Percentiles rank a stretch among this genome's conserved stretches.
Evolutionary conservation across 169 alveolate genomes (phyloP).

Genomic region (Babesia gibsoni): DNA sequence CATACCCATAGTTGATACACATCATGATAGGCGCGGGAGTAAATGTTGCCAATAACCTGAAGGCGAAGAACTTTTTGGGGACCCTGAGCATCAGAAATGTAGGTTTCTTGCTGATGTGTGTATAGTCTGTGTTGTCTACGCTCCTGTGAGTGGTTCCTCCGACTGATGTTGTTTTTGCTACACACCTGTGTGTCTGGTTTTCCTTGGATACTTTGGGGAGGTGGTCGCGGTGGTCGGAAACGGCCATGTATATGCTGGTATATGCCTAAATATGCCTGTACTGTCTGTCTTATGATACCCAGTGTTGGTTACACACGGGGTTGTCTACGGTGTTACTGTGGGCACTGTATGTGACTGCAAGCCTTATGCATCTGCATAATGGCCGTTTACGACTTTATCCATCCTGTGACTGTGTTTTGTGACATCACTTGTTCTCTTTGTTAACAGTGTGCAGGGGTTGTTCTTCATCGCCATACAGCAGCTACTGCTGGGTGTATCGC

Average conservation of each 20-base stretch:
- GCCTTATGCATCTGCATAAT: too few relatives aligned
- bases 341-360: too few relatives aligned
- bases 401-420: too few relatives aligned
- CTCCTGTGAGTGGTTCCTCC: not conserved
- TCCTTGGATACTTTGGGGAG: not conserved
- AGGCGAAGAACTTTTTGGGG: conserved; percentile 63
- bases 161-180: not conserved
- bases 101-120: not conserved
- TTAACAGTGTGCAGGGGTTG: conserved; percentile 61
- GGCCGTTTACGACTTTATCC: too few relatives aligned
- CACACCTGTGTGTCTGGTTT: not conserved
- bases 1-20: not conserved
- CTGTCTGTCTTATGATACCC: too few relatives aligned
- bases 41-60: conserved; percentile 34
- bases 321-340: too few relatives aligned
- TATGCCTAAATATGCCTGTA: too few relatives aligned
- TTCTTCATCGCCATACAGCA: conserved; percentile 57
- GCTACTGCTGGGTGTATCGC: conserved; percentile 48
- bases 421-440: too few relatives aligned
- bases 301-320: too few relatives aligned
- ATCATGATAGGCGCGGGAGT: conserved; percentile 40
- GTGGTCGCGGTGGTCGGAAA: not conserved
- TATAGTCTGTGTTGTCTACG: not conserved
- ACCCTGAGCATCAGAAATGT: conserved; percentile 48
- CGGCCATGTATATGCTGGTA: too few relatives aligned